Evolutionary conservation across 768 basidiomycete genomes (phyloP), one percentile per base, ranked within the genome.

Genomic region (Daedaleopsis sinensis): DNA sequence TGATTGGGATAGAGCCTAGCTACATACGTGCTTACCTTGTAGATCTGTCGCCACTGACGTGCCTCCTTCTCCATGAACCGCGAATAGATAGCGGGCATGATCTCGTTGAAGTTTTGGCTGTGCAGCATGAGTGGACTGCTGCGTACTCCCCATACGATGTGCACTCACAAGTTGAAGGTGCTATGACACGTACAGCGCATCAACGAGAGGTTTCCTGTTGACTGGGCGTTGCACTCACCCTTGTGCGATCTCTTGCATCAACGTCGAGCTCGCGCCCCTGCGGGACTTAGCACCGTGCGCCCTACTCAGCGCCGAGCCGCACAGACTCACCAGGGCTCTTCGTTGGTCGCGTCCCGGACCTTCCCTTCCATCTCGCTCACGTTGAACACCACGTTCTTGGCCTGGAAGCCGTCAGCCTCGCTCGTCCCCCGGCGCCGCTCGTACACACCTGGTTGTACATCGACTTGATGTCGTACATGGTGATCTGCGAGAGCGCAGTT

Each of bases 11-110:
- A 18, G 6, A 23, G 21, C 7, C 18, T 11, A 6, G 46, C 19
- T 5, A 5, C 46, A 47, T 18, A n/a, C 32, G 57, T 37, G 47
- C 78, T 19, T 43, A 87, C 94, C 82, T 99, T 99, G 84, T 99
- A 99, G 59, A 99, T 98, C 74, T 99, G 95, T 38, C 97, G 83
- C 97, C 97, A 99, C 72, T 99, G 93, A 21, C 91, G 81, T 0
- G 97, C 97, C 76, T 99, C 97, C 77, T 98, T 98, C 75, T 98
- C 93, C 88, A 96, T 96, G 74, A 96, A 97, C 27, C 94, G 86
- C 10, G 87, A 83, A 74, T 97, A 98, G 67, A 98, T 97, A 70
- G 86, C 88, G 4, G 97, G 96, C 95, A 99, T 98, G 72, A 98
- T 94, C 79, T 99, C 96, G 76, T 98, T 99, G 77, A 99, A 99